phyloP scores from a whole-genome alignment of 495 filamentous ascomycete genomes.

The Lasiosphaeris hirsuta region DNA sequence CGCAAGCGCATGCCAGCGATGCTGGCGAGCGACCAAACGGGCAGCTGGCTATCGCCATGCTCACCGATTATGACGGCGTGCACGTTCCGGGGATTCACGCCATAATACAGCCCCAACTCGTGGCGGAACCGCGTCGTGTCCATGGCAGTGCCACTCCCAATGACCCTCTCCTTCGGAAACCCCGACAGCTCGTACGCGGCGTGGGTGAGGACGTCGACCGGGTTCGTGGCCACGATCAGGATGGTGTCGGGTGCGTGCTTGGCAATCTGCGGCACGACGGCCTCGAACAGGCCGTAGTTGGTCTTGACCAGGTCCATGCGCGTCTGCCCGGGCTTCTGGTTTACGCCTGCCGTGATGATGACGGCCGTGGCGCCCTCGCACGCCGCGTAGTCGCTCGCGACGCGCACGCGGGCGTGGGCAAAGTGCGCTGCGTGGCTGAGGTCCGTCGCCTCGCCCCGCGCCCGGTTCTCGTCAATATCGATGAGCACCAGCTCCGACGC shows the following conservation, averaged over 20 bases:
- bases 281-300: conserved; percentile 27
- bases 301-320: conserved; percentile 30
- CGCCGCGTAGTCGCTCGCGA: conserved; percentile 30
- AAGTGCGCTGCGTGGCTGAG: conserved; percentile 36
- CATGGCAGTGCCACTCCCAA: conserved; percentile 34
- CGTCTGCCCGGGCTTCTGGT: conserved; percentile 34
- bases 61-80: conserved; percentile 34
- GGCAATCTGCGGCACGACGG: conserved; percentile 27
- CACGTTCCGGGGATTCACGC: conserved; percentile 31
- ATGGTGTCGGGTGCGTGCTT: conserved; percentile 28
- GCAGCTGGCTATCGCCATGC: conserved; percentile 32
- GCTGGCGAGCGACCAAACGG: conserved; percentile 31
- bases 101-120: conserved; percentile 28
- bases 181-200: conserved; percentile 25
- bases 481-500: conserved; percentile 50
- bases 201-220: conserved; percentile 34
- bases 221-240: conserved; percentile 33
- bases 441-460: conserved; percentile 38
- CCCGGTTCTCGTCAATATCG: conserved; percentile 32
- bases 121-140: conserved; percentile 33
- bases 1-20: conserved; percentile 30
- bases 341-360: conserved; percentile 43
- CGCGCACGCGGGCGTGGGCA: conserved; percentile 32
- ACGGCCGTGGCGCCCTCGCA: conserved; percentile 53
- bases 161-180: conserved; percentile 29